Evolutionary conservation across 495 filamentous ascomycete genomes (phyloP), one percentile per base, ranked within the genome.

Genomic region (Daldinia grandis): DNA sequence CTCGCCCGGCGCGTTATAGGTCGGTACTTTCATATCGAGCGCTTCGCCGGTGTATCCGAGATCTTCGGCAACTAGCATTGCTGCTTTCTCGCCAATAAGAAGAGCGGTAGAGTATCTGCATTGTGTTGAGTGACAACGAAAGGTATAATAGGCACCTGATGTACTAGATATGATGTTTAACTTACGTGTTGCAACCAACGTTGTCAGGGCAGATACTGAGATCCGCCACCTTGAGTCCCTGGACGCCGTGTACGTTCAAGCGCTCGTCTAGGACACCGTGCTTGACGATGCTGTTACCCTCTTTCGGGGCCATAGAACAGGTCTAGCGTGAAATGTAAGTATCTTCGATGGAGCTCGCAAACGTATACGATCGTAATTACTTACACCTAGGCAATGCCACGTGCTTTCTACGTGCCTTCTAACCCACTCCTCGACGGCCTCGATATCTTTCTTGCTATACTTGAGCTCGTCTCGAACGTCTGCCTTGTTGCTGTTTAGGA

Each of bases 1-100:
- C 72, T 89, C 86, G 3, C 85, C 87, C 0, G 87, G 87, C 1
- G 87, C 87, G 66, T 89, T 79, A 69, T 90, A 89, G 8, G 79
- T 84, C 3, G 84, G 83, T 6, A 94, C 89, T 74, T 88, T 88
- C 92, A 95, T 95, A 62, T 92, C 86, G 62, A 95, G 81, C 44
- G 87, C 91, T 47, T 84, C 82, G 17, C 92, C 91, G 25, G 85
- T 88, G 77, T 93, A 94, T 4, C 92, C 92, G 21, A 93, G 81
- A 69, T 93, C 90, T 77, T 93, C 91, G 3, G 87, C 91, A n/a
- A 87, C 81, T 1, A 94, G 82, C 64, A 90, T 79, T 0, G 90
- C 90, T 24, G 86, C 88, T 79, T 95, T 95, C 82, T 95, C 92
- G n/a, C 91, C 92, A 60, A 95, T 94, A 6, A 93, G 81, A 10